Evolutionary conservation across 2,329 filamentous ascomycete species (phyloP).

Genomic region (Aspergillus versicolor): DNA sequence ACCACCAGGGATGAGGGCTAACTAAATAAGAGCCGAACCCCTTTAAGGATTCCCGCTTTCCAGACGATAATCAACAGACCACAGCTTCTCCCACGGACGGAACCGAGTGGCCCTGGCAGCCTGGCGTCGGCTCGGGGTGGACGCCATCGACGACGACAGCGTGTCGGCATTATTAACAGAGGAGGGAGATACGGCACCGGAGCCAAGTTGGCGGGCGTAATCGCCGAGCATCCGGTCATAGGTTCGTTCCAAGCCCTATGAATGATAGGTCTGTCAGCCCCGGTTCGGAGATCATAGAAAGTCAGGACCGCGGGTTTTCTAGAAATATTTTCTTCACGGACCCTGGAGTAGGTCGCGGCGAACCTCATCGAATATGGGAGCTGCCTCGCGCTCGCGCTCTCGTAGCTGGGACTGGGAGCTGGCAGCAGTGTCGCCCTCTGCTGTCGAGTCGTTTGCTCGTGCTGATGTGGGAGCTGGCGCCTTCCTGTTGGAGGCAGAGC

Average conservation of each 20-base stretch:
- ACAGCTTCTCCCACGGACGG: constrained; percentile 44
- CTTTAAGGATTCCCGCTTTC: constrained; percentile 25
- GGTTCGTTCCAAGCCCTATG: constrained; percentile 18
- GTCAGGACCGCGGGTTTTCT: constrained; percentile 6
- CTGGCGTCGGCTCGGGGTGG: constrained; percentile 25
- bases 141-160: constrained; percentile 19
- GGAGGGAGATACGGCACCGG: constrained; percentile 16
- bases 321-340: constrained; percentile 31
- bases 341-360: constrained; percentile 47
- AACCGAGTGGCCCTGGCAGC: constrained; percentile 19
- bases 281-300: constrained; percentile 11
- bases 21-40: background rate
- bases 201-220: background rate
- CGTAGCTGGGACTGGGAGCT: constrained; percentile 28
- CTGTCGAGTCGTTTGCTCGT: constrained; percentile 33
- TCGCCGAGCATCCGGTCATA: constrained; percentile 3
- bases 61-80: constrained; percentile 44
- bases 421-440: constrained; percentile 32
- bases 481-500: constrained; percentile 80
- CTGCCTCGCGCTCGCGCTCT: constrained; percentile 29
- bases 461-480: constrained; percentile 44
- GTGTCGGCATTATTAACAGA: constrained; percentile 11
- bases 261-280: constrained; percentile 22
- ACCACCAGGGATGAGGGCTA: background rate
- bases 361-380: constrained; percentile 48